Base-by-base conservation (phyloP, 257 asterid species). In the Rhazya stricta region DNA sequence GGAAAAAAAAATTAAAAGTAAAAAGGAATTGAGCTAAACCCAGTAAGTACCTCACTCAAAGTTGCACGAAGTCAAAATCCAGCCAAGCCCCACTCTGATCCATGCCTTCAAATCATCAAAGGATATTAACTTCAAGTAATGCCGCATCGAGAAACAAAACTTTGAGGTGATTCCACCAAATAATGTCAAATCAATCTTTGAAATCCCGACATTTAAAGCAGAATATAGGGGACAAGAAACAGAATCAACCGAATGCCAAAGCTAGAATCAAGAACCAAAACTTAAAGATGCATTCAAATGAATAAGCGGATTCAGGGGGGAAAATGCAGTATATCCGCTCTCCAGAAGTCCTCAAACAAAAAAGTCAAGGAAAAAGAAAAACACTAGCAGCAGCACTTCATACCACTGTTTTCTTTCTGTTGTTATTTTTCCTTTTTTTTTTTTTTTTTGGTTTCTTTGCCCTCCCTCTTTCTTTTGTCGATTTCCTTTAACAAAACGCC, bases 181-280 rank as follows among this genome's bases (percentile, higher is more conserved):
- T 50, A 56, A 30, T 65, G 80, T 37, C 73, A n/a, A 45, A 68
- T 69, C 69, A 43, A 79, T 66, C 72, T 27, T 77, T 1, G 29
- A 61, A 54, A 77, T 41, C n/a, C 75, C 60, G 70, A 46, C 77
- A 81, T 72, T 76, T 39, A 61, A 39, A 53, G 60, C 45, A 36
- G 29, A 76, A 45, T 21, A 42, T 67, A 54, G 67, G 66, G 56
- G 70, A 41, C 34, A 45, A 71, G 61, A 69, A 78, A 19, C 23
- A 25, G 16, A 67, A 10, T n/a, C 62, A 65, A 58, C 37, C 43
- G 23, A 74, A 73, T 72, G 53, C 54, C 63, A 72, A 75, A 67
- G 58, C 81, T 76, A 73, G 76, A 78, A 83, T 84, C 84, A 74
- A 81, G 76, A 82, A 82, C 74, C 69, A 73, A 82, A 81, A 68